Conservation (phyloP, 441 rosid species). For the Heliophila coronopifolia region DNA sequence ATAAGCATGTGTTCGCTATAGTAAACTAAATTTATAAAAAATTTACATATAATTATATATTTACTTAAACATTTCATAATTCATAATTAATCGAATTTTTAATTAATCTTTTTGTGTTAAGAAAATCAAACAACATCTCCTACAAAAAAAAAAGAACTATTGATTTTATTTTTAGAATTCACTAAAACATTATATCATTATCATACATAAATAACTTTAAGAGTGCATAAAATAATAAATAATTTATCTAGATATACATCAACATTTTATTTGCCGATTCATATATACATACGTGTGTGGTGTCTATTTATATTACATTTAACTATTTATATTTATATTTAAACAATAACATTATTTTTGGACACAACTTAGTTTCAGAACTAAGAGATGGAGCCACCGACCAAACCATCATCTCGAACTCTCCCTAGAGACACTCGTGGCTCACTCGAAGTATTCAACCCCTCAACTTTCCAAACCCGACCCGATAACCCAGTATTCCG, state of each 20-base stretch:
- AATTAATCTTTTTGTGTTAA: no score
- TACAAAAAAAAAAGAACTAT: constrained; percentile 6
- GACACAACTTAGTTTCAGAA: constrained; percentile 19
- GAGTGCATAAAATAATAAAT: no score
- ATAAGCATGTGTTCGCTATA: no score
- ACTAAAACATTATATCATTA: neutral
- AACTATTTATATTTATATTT: constrained; percentile 6
- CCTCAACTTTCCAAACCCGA: constrained; percentile 44
- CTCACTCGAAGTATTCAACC: constrained; percentile 83
- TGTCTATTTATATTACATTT: constrained; percentile 5
- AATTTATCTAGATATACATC: no score
- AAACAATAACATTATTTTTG: neutral
- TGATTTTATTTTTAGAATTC: neutral
- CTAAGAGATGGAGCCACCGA: constrained; percentile 46
- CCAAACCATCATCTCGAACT: constrained; percentile 36
- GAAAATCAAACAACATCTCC: constrained; percentile 4
- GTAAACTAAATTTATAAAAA: no score
- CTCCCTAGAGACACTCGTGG: constrained; percentile 64
- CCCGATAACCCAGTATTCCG: constrained; percentile 45
- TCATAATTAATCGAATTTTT: no score
- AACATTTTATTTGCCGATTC: constrained; percentile 12
- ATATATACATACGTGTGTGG: constrained; percentile 17
- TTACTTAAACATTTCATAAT: no score
- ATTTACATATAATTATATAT: no score
- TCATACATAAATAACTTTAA: neutral